A percentile compares a stretch with the other conserved stretches of the same genome.
Evolutionary conservation across 75 land plant species (phyloP).

Genomic region (Selaginella tamariscina): DNA sequence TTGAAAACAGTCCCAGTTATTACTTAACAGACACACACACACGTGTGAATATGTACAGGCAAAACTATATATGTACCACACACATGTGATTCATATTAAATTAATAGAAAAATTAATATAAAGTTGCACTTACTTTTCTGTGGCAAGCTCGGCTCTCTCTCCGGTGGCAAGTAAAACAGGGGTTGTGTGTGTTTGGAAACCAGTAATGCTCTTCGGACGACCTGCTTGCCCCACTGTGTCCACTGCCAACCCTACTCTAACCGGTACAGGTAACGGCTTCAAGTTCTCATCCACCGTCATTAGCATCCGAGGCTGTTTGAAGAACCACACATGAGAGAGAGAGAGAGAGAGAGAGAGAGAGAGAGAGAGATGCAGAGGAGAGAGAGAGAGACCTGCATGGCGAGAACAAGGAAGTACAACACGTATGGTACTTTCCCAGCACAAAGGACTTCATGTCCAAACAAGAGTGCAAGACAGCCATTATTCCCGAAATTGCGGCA

Average conservation of each 20-base stretch:
- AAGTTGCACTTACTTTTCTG: constrained; percentile 72
- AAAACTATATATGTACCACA: too few species aligned
- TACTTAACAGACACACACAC: too few species aligned
- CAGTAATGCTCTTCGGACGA: constrained; percentile 97
- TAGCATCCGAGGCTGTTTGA: constrained; percentile 78
- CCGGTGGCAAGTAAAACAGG: constrained; percentile 94
- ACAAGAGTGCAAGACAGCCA: constrained; percentile 62
- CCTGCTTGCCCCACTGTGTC: constrained; percentile 99
- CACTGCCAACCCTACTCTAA: constrained; percentile 94
- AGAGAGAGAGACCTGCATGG: constrained; percentile 52
- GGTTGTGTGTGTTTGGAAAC: constrained; percentile 93
- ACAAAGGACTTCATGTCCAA: constrained; percentile 83
- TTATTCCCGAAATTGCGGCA: constrained; percentile 69
- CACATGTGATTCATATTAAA: too few species aligned
- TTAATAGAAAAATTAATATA: neutral
- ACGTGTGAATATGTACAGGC: too few species aligned
- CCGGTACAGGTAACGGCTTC: constrained; percentile 83
- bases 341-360: constrained; percentile 1
- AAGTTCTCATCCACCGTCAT: constrained; percentile 86
- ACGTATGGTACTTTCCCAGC: constrained; percentile 90
- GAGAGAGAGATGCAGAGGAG: neutral
- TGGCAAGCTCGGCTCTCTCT: constrained; percentile 93
- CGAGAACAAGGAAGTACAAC: constrained; percentile 68
- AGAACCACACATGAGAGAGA: too few species aligned
- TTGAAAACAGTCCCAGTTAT: constrained; percentile 5